Conservation (phyloP, 202 grass and related monocot genomes). For the Carex arenaria region DNA sequence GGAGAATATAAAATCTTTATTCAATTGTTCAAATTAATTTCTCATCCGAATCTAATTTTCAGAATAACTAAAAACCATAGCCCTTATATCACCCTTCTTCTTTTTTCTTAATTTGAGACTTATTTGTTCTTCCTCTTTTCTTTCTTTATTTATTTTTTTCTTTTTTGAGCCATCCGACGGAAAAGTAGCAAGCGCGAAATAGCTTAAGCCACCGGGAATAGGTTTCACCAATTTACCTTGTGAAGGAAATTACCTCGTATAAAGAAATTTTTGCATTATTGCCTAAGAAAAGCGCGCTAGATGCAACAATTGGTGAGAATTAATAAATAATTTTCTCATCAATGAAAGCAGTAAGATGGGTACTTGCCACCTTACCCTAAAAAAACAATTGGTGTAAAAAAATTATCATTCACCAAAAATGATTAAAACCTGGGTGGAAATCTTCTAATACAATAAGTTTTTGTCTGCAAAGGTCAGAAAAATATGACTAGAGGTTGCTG, state of each 20-base stretch:
- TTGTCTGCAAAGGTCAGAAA: neutral
- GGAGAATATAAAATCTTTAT: neutral
- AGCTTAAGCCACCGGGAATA: neutral
- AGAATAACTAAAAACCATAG: neutral
- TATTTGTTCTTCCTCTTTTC: neutral
- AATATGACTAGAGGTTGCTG: neutral
- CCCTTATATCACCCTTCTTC: neutral
- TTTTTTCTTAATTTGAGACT: neutral
- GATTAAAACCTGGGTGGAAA: neutral
- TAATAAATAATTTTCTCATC: no score
- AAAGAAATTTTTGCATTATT: neutral
- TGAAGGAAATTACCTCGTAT: neutral
- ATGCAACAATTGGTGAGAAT: neutral
- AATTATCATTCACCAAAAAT: neutral
- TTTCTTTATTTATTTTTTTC: neutral
- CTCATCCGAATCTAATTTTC: neutral
- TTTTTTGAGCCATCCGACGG: neutral
- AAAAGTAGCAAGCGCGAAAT: neutral
- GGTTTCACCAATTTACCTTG: neutral
- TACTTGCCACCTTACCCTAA: no score
- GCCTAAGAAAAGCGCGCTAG: neutral
- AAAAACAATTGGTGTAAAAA: neutral
- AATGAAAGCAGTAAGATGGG: no score
- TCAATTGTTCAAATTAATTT: constrained; percentile 2
- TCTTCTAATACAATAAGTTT: no score